phyloP scores from a whole-genome alignment of 2,329 filamentous ascomycete species.

The Colletotrichum siamense region DNA sequence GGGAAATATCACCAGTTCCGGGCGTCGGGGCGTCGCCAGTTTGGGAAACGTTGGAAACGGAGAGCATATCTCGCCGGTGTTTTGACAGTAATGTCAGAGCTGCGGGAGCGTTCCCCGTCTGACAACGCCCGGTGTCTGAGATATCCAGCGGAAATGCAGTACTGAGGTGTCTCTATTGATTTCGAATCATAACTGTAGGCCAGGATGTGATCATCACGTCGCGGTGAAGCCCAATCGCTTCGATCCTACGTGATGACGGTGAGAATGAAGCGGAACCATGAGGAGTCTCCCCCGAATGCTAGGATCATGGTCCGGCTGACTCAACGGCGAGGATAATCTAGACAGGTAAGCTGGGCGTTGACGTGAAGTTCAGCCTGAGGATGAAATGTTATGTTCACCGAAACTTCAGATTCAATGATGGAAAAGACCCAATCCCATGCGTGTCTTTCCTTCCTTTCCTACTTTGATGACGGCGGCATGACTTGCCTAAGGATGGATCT shows the following conservation, averaged over 20 bases:
- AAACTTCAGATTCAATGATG: not conserved
- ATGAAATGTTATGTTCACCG: not conserved
- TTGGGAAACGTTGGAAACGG: not conserved
- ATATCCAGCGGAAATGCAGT: not conserved
- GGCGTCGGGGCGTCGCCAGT: not conserved
- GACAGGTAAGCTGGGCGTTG: not conserved
- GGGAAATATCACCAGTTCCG: not conserved
- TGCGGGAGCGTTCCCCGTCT: not conserved
- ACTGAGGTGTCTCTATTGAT: not conserved
- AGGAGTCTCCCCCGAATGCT: not conserved
- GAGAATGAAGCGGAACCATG: not conserved
- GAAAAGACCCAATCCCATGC: not conserved
- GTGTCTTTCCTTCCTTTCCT: too few relatives aligned
- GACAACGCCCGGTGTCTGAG: not conserved
- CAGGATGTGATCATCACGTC: not conserved
- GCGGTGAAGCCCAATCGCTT: not conserved
- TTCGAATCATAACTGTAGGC: not conserved
- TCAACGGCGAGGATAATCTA: not conserved
- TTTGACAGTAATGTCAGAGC: not conserved
- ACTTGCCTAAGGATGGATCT: not conserved
- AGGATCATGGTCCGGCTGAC: not conserved
- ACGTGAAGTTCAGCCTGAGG: not conserved
- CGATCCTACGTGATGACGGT: not conserved
- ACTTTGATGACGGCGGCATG: not conserved
- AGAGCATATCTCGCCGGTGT: not conserved